Evolutionary conservation across 2,329 filamentous ascomycete genomes (phyloP), one percentile per base, ranked within the genome.

Genomic region (Aspergillus eucalypticola): DNA sequence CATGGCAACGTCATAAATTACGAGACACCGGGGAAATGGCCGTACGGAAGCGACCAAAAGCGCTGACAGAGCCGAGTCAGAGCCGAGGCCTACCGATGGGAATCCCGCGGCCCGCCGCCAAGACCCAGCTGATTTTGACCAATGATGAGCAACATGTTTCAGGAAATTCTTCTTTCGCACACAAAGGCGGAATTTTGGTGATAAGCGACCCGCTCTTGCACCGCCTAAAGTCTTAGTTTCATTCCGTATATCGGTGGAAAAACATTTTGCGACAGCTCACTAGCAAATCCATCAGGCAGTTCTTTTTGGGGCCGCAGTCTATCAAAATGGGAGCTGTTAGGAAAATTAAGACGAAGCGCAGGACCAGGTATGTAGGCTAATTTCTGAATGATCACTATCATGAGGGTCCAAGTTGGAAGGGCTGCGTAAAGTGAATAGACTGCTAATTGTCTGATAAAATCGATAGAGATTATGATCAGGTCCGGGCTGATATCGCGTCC

Each of bases 391-490:
- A 15, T 25, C 4, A 19, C 8, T 5, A 19, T 35, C 8, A 35
- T 15, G 32, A 23, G 44, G 39, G 52, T 39, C 6, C 32, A 19
- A 41, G 17, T n/a, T 32, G 13, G 21, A 29, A 50, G 23, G 25
- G 25, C 15, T 29, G 25, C 25, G 23, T 29, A 29, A 50, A 35
- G 25, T 44, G n/a, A 15, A 44, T 55, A 17, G 17, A 46, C 23
- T 41, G 8, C 53, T 55, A 11, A 55, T 11, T 21, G 21, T 55
- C 23, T 6, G 39, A 35, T 32, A 3, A 76, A 50, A 72, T 78
- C 65, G 79, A 70, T 71, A 95, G 95, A 77, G 94, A 96, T 77
- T 83, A 97, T 71, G 95, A 99, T 77, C 93, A 98, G 79, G 87
- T 98, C 76, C 88, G 93, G 73, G 86, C 88, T 66, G 95, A 99